Conservation (phyloP, 805 yeast genomes). For the Candida berthetii region DNA sequence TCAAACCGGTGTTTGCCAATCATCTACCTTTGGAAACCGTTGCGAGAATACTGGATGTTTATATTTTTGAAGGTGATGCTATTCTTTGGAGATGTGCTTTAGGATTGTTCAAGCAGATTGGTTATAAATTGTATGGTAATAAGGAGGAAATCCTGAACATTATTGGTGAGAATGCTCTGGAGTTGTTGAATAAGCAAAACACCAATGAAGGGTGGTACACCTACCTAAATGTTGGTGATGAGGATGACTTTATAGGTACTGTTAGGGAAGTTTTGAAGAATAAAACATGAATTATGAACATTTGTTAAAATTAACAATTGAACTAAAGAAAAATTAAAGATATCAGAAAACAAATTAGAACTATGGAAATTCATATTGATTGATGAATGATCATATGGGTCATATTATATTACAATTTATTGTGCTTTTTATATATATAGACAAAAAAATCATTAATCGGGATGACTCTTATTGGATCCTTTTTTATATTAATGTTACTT, state of each 20-base stretch:
- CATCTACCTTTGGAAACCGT: slow-evolving; percentile 40
- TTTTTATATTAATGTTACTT: not conserved
- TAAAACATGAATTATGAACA: too few species aligned
- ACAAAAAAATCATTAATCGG: not conserved
- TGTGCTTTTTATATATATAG: not conserved
- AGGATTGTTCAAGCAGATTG: slow-evolving; percentile 43
- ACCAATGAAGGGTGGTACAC: slow-evolving; percentile 12
- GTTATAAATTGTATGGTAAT: slow-evolving; percentile 46
- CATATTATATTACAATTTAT: too few species aligned
- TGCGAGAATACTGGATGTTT: slow-evolving; percentile 48
- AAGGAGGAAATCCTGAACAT: slow-evolving; percentile 36
- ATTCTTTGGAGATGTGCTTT: slow-evolving; percentile 45
- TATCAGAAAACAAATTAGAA: too few species aligned
- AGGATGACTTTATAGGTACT: slow-evolving; percentile 38
- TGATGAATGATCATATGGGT: too few species aligned
- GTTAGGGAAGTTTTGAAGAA: slow-evolving; percentile 33
- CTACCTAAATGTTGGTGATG: slow-evolving; percentile 44
- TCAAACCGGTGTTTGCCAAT: slow-evolving; percentile 39
- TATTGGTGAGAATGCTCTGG: slow-evolving; percentile 29
- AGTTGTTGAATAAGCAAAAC: slow-evolving; percentile 14
- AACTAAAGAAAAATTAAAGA: too few species aligned
- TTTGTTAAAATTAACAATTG: too few species aligned
- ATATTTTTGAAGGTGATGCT: slow-evolving; percentile 55
- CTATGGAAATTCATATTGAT: too few species aligned
- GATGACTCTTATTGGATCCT: not conserved